phyloP scores from a whole-genome alignment of 2,329 filamentous ascomycete species.

The Rhynchosporium secalis region DNA sequence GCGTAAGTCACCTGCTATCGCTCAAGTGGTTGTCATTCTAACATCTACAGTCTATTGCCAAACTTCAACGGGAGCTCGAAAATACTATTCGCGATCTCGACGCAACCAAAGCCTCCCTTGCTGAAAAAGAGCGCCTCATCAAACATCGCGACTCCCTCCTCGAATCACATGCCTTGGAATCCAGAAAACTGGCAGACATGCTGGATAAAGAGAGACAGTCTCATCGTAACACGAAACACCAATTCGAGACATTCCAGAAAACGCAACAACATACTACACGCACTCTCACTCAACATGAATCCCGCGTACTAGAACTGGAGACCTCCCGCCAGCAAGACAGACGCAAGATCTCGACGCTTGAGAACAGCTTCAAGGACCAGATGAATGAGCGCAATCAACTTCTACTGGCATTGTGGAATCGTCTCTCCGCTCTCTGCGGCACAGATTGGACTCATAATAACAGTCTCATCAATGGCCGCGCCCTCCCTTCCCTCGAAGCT shows the following conservation, averaged over 20 bases:
- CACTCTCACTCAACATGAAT: conserved; percentile 81
- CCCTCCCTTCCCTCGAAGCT: conserved; percentile 78
- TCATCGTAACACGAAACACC: conserved; percentile 81
- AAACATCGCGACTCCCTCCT: conserved; percentile 86
- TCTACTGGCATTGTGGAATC: conserved; percentile 85
- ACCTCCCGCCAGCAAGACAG: conserved; percentile 74
- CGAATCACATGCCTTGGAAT: conserved; percentile 85
- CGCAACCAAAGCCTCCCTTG: conserved; percentile 69
- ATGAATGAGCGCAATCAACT: conserved; percentile 86
- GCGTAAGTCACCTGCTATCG: conserved; percentile 50
- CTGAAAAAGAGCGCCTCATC: conserved; percentile 89
- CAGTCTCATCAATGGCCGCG: conserved; percentile 82
- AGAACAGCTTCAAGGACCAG: conserved; percentile 82
- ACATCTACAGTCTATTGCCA: conserved; percentile 68
- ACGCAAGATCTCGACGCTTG: conserved; percentile 69
- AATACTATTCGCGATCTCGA: conserved; percentile 82
- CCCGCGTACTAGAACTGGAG: conserved; percentile 83
- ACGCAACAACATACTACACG: conserved; percentile 85
- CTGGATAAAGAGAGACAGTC: conserved; percentile 87
- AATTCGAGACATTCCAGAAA: conserved; percentile 85
- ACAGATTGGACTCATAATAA: conserved; percentile 90
- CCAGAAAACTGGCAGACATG: conserved; percentile 78
- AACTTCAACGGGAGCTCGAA: conserved; percentile 85
- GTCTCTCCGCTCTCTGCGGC: conserved; percentile 81
- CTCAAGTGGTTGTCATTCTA: conserved; percentile 18